Conservation (phyloP, 2,329 filamentous ascomycete genomes). For the Aureobasidium sp. region DNA sequence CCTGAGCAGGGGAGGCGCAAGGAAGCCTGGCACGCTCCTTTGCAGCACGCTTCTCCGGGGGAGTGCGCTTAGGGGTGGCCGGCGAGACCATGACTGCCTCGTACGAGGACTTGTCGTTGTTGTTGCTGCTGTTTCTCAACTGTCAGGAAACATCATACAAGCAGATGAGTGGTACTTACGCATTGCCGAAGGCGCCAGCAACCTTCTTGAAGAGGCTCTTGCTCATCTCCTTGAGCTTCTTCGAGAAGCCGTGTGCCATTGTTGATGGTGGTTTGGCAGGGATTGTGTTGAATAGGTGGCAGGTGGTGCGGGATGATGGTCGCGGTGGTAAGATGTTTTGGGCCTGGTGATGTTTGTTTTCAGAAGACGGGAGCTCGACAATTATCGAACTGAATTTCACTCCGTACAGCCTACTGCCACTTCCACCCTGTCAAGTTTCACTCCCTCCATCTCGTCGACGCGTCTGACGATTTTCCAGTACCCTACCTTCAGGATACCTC, state of each 20-base stretch:
- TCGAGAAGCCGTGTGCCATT: neutral
- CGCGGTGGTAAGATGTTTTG: neutral
- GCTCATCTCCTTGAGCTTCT: neutral
- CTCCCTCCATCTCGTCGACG: no score
- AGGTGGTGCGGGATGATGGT: neutral
- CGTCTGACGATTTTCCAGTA: no score
- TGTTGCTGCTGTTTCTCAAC: no score
- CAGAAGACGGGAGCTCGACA: neutral
- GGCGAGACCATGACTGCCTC: neutral
- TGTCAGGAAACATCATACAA: no score
- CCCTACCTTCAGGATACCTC: no score
- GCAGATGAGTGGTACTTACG: neutral
- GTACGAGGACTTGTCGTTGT: neutral
- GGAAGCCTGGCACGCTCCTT: neutral
- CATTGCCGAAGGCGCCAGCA: neutral
- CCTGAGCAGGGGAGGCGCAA: neutral
- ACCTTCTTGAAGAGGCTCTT: neutral
- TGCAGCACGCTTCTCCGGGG: neutral
- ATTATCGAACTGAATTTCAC: neutral
- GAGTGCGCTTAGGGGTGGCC: neutral
- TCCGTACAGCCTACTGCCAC: neutral
- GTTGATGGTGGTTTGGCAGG: neutral
- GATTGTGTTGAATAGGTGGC: neutral
- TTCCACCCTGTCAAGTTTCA: neutral
- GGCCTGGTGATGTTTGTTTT: neutral